Conservation (phyloP, 2,329 filamentous ascomycete genomes). For the Beauveria caledonica region DNA sequence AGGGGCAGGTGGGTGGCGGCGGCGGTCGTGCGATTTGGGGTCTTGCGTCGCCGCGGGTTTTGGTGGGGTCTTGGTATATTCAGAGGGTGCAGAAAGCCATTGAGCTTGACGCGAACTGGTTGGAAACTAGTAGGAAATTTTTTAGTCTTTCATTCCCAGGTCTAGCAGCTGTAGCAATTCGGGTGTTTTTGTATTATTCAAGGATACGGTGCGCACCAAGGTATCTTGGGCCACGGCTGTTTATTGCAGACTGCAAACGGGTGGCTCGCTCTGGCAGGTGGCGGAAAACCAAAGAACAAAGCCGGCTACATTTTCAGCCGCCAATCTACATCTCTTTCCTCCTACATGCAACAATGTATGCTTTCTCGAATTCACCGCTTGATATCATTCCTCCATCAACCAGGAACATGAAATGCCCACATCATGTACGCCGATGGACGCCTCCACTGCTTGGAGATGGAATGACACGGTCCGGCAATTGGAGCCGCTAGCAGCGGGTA, state of each 20-base stretch:
- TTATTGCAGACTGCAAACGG: background rate
- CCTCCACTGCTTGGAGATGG: background rate
- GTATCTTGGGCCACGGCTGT: too few species aligned
- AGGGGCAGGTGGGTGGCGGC: background rate
- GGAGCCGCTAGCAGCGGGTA: constrained; percentile 9
- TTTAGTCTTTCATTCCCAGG: too few species aligned
- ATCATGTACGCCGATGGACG: background rate
- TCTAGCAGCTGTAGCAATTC: too few species aligned
- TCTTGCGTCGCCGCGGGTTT: background rate
- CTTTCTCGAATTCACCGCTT: too few species aligned
- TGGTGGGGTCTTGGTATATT: background rate
- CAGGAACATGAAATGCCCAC: background rate
- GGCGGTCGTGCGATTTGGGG: background rate
- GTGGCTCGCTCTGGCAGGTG: background rate
- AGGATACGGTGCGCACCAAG: too few species aligned
- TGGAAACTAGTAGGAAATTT: background rate
- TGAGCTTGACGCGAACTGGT: background rate
- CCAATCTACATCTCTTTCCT: background rate
- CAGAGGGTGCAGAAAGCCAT: background rate
- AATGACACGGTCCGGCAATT: background rate
- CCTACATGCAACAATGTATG: background rate
- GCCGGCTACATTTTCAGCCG: background rate
- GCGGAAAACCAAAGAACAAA: background rate
- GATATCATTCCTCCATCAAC: background rate
- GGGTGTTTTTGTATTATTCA: too few species aligned